Conservation (phyloP, 495 filamentous ascomycete genomes). For the Xylaria telfairii region DNA sequence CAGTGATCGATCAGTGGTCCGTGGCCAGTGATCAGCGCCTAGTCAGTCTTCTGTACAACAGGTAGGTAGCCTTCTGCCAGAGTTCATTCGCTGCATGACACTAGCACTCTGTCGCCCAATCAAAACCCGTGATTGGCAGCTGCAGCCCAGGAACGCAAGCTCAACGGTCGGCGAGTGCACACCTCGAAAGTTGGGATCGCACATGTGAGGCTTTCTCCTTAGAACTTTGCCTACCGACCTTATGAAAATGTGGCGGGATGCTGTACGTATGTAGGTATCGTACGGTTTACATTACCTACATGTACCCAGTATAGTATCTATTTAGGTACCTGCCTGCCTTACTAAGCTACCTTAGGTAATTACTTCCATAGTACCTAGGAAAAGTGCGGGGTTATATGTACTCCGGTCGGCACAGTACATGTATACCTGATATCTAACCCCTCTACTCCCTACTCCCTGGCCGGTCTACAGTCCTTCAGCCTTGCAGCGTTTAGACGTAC, state of each 20-base stretch:
- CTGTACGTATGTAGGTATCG: neutral
- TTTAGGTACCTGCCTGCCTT: neutral
- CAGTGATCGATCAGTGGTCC: too few species aligned
- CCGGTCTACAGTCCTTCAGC: neutral
- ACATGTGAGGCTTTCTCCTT: neutral
- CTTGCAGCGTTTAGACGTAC: neutral
- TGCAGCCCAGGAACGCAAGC: neutral
- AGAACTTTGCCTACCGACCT: neutral
- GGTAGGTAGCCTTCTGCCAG: neutral
- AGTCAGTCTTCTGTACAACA: neutral
- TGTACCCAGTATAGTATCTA: neutral
- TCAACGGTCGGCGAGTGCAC: neutral
- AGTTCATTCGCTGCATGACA: neutral
- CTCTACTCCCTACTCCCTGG: too few species aligned
- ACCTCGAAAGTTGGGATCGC: neutral
- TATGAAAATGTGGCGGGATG: neutral
- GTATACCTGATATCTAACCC: neutral
- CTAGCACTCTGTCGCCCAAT: constrained; percentile 8
- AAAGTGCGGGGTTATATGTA: neutral
- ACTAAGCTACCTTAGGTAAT: neutral
- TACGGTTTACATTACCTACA: neutral
- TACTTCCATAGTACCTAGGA: neutral
- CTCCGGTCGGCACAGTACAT: too few species aligned
- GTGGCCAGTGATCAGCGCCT: too few species aligned
- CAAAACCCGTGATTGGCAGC: constrained; percentile 13